phyloP scores from a whole-genome alignment of 2,329 filamentous ascomycete species.

The Dothiorella sarmentorum region DNA sequence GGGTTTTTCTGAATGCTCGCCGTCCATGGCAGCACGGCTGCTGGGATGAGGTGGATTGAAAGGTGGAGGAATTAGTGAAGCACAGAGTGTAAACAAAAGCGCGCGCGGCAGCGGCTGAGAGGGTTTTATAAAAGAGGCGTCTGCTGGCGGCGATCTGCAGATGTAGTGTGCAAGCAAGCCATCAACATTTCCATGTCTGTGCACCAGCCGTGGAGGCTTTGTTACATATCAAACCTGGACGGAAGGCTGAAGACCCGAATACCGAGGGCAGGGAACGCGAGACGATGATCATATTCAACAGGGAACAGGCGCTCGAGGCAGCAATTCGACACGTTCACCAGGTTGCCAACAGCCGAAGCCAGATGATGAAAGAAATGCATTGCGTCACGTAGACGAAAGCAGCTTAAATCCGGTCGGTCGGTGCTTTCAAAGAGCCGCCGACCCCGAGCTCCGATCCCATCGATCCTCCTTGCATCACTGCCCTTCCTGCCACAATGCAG shows the following conservation, averaged over 20 bases:
- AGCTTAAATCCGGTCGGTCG: neutral
- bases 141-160: neutral
- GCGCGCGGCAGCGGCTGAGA: neutral
- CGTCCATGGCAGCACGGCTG: neutral
- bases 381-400: conserved; percentile 8
- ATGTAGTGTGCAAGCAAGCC: neutral
- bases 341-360: neutral
- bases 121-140: neutral
- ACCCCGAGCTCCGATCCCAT: neutral
- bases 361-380: neutral
- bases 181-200: neutral
- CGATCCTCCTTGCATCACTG: neutral
- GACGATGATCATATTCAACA: neutral
- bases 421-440: neutral
- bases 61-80: neutral
- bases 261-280: neutral
- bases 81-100: neutral
- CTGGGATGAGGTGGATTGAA: neutral
- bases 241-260: neutral
- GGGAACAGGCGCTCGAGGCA: neutral
- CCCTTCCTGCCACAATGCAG: neutral
- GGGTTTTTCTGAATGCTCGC: conserved; percentile 24
- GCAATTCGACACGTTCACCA: neutral
- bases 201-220: neutral
- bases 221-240: neutral